Evolutionary conservation across 1,139 yeast genomes (phyloP).

Genomic region (Tardiomyces blankii): DNA sequence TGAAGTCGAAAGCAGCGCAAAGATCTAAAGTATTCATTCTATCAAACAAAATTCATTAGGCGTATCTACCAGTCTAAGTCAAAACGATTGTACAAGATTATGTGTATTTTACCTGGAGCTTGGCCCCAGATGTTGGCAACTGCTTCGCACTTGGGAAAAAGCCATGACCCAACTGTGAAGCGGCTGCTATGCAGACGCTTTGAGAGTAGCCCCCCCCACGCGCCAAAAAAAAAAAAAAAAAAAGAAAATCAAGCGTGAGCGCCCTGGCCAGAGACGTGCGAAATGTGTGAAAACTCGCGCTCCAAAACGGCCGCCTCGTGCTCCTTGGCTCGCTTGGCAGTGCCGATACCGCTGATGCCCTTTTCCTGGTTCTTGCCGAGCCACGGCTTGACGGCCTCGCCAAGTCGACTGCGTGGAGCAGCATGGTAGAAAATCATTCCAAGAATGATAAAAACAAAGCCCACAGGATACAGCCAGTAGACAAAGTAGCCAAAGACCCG

Average conservation of each 20-base stretch:
- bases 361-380: slow-evolving; percentile 29
- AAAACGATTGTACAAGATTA: too few species aligned
- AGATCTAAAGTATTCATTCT: too few species aligned
- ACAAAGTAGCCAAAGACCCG: slow-evolving; percentile 33
- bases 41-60: too few species aligned
- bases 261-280: background rate
- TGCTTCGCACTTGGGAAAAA: too few species aligned
- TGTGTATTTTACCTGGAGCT: too few species aligned
- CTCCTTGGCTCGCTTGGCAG: slow-evolving; percentile 19
- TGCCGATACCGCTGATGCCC: slow-evolving; percentile 33
- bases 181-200: too few species aligned
- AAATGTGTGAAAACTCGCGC: background rate
- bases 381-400: slow-evolving; percentile 36
- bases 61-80: too few species aligned
- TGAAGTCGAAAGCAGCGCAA: background rate
- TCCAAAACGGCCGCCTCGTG: background rate
- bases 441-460: slow-evolving; percentile 31
- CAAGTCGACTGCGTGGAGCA: slow-evolving; percentile 24
- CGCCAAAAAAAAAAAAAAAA: too few species aligned
- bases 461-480: slow-evolving; percentile 36
- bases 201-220: too few species aligned
- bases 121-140: too few species aligned
- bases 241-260: too few species aligned
- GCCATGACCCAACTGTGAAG: too few species aligned
- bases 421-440: slow-evolving; percentile 32